These are phyloP conservation scores for Scutellospora calospora DNA, from an alignment of 371 early-diverging fungal species.

Conservation along the genomic window DNA sequence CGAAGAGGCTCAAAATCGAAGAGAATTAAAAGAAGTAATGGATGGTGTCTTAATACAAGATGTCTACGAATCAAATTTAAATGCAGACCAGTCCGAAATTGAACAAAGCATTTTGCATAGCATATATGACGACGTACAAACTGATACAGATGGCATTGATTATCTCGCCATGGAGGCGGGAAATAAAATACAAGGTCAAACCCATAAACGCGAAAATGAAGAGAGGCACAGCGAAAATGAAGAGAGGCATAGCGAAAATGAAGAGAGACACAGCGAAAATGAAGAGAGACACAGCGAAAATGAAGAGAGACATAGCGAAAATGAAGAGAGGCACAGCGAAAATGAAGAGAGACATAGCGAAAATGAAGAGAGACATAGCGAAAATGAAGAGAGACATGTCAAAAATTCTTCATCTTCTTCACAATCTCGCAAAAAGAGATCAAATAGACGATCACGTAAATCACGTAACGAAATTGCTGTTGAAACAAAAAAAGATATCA, in stretches of 20 bases:
- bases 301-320: background rate
- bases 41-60: too few relatives aligned
- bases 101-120: too few relatives aligned
- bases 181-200: background rate
- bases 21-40: background rate
- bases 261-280: background rate
- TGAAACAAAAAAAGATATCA: slow-evolving; percentile 10
- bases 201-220: background rate
- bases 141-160: background rate
- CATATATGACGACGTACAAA: too few relatives aligned
- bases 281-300: background rate
- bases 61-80: background rate
- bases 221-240: too few relatives aligned
- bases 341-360: background rate
- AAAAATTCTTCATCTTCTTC: background rate
- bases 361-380: background rate
- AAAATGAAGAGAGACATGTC: background rate
- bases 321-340: too few relatives aligned
- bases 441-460: background rate
- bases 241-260: background rate
- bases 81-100: background rate
- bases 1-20: background rate
- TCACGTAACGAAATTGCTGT: background rate
- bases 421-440: background rate
- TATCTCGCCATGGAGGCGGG: background rate